Percentiles rank a stretch among this genome's conserved stretches.
Conservation (phyloP, 306 rosid species). For the Calophaca sinica region DNA sequence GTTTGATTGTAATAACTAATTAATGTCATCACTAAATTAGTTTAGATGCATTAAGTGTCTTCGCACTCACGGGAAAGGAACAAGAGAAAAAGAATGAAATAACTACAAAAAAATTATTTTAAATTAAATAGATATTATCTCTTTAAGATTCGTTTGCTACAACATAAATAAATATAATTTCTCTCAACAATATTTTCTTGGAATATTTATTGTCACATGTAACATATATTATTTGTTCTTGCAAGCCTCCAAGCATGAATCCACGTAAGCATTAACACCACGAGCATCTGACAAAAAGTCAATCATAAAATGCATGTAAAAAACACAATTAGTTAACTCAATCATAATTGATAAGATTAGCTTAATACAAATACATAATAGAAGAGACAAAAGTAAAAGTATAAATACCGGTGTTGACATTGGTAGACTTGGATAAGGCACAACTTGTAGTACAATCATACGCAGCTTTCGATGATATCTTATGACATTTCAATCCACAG, state of each 20-base stretch:
- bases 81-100: too few species aligned
- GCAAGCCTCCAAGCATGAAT: not conserved
- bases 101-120: too few species aligned
- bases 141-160: too few species aligned
- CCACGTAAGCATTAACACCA: not conserved
- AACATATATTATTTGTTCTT: not conserved
- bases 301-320: not conserved
- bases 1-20: too few species aligned
- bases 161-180: too few species aligned
- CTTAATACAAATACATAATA: not conserved
- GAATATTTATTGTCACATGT: too few species aligned
- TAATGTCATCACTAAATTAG: too few species aligned
- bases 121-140: too few species aligned
- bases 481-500: not conserved
- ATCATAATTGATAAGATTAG: not conserved
- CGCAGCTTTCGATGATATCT: not conserved
- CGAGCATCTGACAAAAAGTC: not conserved
- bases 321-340: not conserved
- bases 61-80: too few species aligned
- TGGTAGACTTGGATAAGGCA: not conserved
- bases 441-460: not conserved
- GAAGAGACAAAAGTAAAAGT: not conserved
- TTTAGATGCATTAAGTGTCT: too few species aligned
- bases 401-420: not conserved
- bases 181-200: too few species aligned